Evolutionary conservation across 2,329 filamentous ascomycete genomes (phyloP).

Genomic region (Sclerotiophoma versabilis): DNA sequence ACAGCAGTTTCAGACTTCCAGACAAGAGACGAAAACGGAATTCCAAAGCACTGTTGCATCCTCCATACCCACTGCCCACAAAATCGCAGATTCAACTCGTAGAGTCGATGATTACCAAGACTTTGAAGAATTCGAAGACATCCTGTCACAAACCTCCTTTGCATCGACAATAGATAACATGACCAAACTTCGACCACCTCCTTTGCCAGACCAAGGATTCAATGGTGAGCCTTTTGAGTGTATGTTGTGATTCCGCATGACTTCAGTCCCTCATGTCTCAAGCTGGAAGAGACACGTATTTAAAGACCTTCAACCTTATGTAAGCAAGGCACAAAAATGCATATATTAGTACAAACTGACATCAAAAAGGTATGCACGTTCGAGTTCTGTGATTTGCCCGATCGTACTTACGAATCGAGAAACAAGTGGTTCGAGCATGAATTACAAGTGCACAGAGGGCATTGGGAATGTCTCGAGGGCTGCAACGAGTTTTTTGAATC

Average conservation of each 20-base stretch:
- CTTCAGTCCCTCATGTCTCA: conserved; percentile 4
- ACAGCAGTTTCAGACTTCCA: too few species aligned
- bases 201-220: conserved; percentile 26
- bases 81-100: not conserved
- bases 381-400: conserved; percentile 18
- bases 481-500: conserved; percentile 13
- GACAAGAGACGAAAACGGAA: too few species aligned
- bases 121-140: conserved; percentile 3
- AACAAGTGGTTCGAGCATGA: conserved; percentile 27
- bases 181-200: conserved; percentile 26
- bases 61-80: conserved; percentile 17
- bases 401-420: conserved; percentile 21
- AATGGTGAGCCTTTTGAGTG: conserved; percentile 41
- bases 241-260: conserved; percentile 33
- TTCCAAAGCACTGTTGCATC: conserved; percentile 20
- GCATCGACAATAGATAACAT: conserved; percentile 24
- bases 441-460: conserved; percentile 13
- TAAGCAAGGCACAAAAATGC: not conserved
- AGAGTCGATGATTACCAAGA: conserved; percentile 22
- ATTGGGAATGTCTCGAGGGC: conserved; percentile 24
- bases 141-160: conserved; percentile 34
- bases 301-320: conserved; percentile 26
- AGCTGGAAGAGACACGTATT: conserved; percentile 29
- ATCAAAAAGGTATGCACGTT: conserved; percentile 17
- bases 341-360: not conserved